phyloP scores from a whole-genome alignment of 2,329 filamentous ascomycete species.

The Neodidymelliopsis sp. region DNA sequence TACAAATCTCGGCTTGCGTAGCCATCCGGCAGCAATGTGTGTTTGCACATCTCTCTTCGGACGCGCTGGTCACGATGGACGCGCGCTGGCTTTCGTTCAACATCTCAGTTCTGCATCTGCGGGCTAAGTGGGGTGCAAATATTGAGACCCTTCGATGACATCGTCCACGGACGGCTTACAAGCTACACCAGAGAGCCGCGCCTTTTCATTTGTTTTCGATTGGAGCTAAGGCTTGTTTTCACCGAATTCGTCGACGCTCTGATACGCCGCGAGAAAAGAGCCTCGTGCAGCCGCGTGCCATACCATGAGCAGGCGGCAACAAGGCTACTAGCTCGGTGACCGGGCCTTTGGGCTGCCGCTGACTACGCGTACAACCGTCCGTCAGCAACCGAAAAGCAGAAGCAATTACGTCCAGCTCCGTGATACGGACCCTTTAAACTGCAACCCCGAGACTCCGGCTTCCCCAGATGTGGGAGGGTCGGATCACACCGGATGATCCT shows the following conservation, averaged over 20 bases:
- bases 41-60: neutral
- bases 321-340: conserved; percentile 3
- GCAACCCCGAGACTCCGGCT: neutral
- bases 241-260: conserved; percentile 4
- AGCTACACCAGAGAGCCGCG: neutral
- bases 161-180: neutral
- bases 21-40: conserved; percentile 2
- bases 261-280: neutral
- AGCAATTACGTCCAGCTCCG: neutral
- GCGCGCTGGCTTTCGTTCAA: neutral
- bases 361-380: neutral
- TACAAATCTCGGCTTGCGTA: conserved; percentile 26
- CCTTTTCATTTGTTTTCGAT: neutral
- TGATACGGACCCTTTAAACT: neutral
- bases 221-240: neutral
- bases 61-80: neutral
- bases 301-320: neutral
- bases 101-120: neutral
- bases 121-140: conserved; percentile 1
- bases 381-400: neutral
- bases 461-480: neutral
- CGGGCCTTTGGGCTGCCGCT: conserved; percentile 4
- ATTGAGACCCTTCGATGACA: conserved; percentile 9
- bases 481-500: neutral
- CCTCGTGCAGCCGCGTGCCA: conserved; percentile 1